These are phyloP conservation scores for Bipolaris zeicola DNA, from an alignment of 2,329 filamentous ascomycete species.

Conservation along the genomic window DNA sequence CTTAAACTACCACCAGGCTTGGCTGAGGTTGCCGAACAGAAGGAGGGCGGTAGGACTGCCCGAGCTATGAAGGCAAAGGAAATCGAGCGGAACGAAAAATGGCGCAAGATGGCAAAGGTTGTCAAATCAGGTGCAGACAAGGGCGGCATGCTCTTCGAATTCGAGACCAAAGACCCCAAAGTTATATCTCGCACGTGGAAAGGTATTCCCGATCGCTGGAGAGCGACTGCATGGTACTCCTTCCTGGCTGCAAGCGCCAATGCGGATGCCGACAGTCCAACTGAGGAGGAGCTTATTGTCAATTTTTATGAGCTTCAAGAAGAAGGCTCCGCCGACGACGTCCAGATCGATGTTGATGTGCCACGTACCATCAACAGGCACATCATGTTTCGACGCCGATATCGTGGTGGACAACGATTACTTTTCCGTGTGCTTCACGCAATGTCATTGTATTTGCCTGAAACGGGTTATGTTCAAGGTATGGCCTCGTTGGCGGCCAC, in stretches of 20 bases:
- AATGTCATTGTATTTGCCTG: conserved; percentile 86
- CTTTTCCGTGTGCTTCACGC: conserved; percentile 92
- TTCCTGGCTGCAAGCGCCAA: conserved; percentile 82
- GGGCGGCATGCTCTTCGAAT: conserved; percentile 72
- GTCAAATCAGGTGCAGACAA: conserved; percentile 55
- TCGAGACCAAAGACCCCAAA: conserved; percentile 78
- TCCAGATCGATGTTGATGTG: conserved; percentile 96
- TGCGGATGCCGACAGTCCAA: conserved; percentile 63
- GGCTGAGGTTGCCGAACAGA: conserved; percentile 51
- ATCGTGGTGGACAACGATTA: conserved; percentile 85
- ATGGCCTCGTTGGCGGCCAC: conserved; percentile 96
- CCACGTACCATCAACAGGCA: conserved; percentile 92
- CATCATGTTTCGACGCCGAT: conserved; percentile 94
- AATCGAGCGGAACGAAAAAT: conserved; percentile 67
- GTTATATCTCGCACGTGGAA: conserved; percentile 95
- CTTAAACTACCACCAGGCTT: conserved; percentile 63
- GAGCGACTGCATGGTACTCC: conserved; percentile 90
- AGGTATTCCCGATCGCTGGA: conserved; percentile 95
- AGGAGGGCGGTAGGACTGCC: conserved; percentile 56
- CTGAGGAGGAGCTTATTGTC: conserved; percentile 73
- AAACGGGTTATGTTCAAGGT: conserved; percentile 94
- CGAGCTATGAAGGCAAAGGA: conserved; percentile 62
- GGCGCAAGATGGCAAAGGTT: conserved; percentile 67
- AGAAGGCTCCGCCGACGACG: conserved; percentile 81
- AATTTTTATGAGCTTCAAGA: conserved; percentile 75